phyloP scores from a whole-genome alignment of 164 flowering plant species.

The Santalum album region DNA sequence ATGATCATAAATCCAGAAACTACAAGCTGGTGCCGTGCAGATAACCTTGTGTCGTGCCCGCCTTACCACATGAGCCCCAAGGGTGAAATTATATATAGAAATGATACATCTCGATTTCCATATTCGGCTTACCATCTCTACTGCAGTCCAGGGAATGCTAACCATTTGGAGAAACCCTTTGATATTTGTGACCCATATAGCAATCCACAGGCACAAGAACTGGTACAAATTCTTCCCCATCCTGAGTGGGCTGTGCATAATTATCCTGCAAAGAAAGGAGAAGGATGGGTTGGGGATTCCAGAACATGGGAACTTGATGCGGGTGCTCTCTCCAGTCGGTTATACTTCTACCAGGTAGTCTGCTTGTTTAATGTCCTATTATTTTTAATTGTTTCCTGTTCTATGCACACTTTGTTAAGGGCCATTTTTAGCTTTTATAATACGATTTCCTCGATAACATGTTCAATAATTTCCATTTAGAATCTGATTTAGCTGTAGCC shows the following conservation, averaged over 20 bases:
- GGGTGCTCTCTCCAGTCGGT: not conserved
- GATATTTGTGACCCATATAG: not conserved
- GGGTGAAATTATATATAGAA: not conserved
- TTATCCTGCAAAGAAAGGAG: not conserved
- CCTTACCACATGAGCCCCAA: not conserved
- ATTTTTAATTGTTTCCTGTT: too few relatives aligned
- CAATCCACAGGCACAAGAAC: not conserved
- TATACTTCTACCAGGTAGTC: not conserved
- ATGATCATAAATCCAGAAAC: conserved; percentile 1
- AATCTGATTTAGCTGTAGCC: too few relatives aligned
- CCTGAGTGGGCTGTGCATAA: not conserved
- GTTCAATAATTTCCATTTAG: too few relatives aligned
- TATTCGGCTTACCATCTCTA: not conserved
- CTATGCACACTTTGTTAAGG: too few relatives aligned
- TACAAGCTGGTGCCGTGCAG: not conserved
- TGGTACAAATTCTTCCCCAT: not conserved
- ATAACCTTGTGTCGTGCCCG: not conserved
- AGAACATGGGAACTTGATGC: not conserved
- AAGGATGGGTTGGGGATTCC: not conserved
- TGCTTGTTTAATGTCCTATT: not conserved
- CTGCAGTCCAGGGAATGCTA: not conserved
- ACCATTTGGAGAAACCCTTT: not conserved
- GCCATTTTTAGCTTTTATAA: too few relatives aligned
- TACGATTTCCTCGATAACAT: too few relatives aligned
- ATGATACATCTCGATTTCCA: not conserved